These are phyloP conservation scores for Raphanus hybrid DNA, from an alignment of 441 rosid genomes.

Conservation along the genomic window DNA sequence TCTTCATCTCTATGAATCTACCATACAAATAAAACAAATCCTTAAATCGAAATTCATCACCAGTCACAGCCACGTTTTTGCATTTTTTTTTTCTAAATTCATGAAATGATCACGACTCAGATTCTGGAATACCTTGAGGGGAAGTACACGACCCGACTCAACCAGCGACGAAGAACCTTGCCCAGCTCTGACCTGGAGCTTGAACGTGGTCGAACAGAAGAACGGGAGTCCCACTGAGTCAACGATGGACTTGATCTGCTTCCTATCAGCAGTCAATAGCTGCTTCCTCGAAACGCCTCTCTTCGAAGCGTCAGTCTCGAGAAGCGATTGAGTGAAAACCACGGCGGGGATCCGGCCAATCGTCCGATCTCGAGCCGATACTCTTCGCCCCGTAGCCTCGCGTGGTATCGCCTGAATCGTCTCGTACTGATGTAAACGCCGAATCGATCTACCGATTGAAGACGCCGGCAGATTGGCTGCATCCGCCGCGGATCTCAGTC, in stretches of 20 bases:
- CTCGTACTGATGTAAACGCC: slow-evolving; percentile 52
- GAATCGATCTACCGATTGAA: slow-evolving; percentile 28
- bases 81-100: neutral
- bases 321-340: slow-evolving; percentile 68
- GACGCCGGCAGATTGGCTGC: slow-evolving; percentile 36
- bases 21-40: neutral
- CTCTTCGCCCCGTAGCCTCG: slow-evolving; percentile 67
- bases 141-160: slow-evolving; percentile 85
- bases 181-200: slow-evolving; percentile 90
- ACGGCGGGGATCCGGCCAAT: slow-evolving; percentile 94
- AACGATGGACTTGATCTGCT: slow-evolving; percentile 77
- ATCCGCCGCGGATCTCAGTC: slow-evolving; percentile 50
- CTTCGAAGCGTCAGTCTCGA: slow-evolving; percentile 47
- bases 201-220: slow-evolving; percentile 85
- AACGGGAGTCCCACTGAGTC: slow-evolving; percentile 70
- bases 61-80: neutral
- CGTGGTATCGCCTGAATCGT: slow-evolving; percentile 91
- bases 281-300: slow-evolving; percentile 64
- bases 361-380: slow-evolving; percentile 68
- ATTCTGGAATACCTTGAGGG: slow-evolving; percentile 60
- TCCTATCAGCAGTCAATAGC: slow-evolving; percentile 74
- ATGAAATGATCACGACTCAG: neutral
- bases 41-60: neutral
- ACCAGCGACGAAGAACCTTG: slow-evolving; percentile 75
- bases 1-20: slow-evolving; percentile 84